Base-by-base conservation (phyloP, 73 alveolate species). In the Uronychia binucleata region DNA sequence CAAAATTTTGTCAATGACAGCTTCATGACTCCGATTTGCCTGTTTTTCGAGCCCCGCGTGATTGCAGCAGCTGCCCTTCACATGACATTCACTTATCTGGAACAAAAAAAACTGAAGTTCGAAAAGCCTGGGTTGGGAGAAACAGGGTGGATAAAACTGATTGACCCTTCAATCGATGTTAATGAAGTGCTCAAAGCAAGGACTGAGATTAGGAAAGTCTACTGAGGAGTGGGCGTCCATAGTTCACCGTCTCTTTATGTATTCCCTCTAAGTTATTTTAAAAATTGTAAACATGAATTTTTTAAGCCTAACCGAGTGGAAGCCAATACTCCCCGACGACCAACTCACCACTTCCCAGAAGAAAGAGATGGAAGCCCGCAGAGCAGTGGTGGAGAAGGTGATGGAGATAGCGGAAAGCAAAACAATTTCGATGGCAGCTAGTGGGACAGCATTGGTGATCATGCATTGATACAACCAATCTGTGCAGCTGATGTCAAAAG, bases 21-120 rank as follows among this genome's bases (percentile, higher is more conserved):
- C 57, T 94, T 79, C 77, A 91, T 79, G 79, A 60, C 88, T 77
- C 96, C 97, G 31, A 85, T 83, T 81, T 88, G 91, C 86, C 93
- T 94, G 81, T 94, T 82, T 88, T 94, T 77, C 88, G 88, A 94
- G 75, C 98, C 98, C 33, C 91, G 92, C 82, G 84, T 82, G 1
- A 91, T 94, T 79, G 92, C 96, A 31, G 93, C 95, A 58, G 92
- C 95, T 77, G 85, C 96, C 79, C 75, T 94, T 35, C 46, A 87
- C 32, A 74, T 79, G 84, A 81, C 93, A 11, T 74, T 85, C 1
- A 79, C 34, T n/a, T 87, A 81, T 79, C 89, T 86, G 29, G 67
- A 19, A 80, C 58, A 87, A 57, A 30, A 87, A 5, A 86, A 80
- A 19, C 31, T 32, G 1, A 79, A 60, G 28, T 33, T 81, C 0